Evolutionary conservation across 495 filamentous ascomycete genomes (phyloP).

Genomic region (Lasiosphaeris hirsuta): DNA sequence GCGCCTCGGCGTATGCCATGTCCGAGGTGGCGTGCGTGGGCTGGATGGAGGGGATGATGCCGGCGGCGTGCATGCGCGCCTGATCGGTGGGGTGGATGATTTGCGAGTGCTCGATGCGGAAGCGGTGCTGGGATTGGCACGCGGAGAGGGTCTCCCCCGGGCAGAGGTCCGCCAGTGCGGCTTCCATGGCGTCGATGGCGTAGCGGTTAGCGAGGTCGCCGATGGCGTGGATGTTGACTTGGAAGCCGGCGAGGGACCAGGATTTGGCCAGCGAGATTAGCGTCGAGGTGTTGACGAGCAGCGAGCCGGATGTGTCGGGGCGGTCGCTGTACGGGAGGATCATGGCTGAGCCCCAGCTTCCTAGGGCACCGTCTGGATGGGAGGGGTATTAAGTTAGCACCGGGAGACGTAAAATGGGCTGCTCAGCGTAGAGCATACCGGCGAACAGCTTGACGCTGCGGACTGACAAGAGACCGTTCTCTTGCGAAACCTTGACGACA

Average conservation of each 20-base stretch:
- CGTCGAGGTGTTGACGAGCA: conserved; percentile 55
- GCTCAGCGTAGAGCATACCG: conserved; percentile 32
- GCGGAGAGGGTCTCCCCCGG: conserved; percentile 31
- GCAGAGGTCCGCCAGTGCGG: conserved; percentile 45
- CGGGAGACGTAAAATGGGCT: background rate
- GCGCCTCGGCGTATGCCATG: conserved; percentile 53
- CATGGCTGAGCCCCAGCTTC: conserved; percentile 61
- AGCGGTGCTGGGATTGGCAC: conserved; percentile 49
- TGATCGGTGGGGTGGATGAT: conserved; percentile 63
- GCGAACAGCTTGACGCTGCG: conserved; percentile 59
- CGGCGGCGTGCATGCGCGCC: conserved; percentile 45
- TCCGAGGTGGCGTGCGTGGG: conserved; percentile 67
- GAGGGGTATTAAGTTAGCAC: background rate
- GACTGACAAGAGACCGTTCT: conserved; percentile 45
- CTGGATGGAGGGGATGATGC: conserved; percentile 64
- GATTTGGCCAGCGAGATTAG: conserved; percentile 45
- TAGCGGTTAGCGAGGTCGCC: conserved; percentile 60
- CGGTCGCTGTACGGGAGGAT: conserved; percentile 60
- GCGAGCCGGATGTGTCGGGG: conserved; percentile 50
- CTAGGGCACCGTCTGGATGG: conserved; percentile 57
- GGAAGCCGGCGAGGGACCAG: conserved; percentile 50
- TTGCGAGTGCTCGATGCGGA: conserved; percentile 64
- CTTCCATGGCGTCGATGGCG: conserved; percentile 52
- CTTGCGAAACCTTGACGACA: conserved; percentile 34
- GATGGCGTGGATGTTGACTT: conserved; percentile 64